Evolutionary conservation across 1,284 basidiomycete species (phyloP).

Genomic region (Fomes fomentarius): DNA sequence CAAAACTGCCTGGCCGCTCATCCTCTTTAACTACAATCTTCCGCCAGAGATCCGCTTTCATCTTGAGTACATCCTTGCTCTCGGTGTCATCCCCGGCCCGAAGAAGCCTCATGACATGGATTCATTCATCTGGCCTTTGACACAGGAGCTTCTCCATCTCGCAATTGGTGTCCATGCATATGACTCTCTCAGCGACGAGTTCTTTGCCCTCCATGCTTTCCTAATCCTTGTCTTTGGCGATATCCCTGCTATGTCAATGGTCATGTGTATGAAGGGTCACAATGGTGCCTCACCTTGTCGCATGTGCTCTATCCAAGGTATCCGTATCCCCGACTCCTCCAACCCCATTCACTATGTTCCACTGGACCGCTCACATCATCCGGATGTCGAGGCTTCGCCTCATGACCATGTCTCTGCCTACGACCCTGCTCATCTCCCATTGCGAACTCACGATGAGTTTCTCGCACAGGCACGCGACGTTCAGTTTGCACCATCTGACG

Average conservation of each 20-base stretch:
- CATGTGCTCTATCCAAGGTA: slow-evolving; percentile 43
- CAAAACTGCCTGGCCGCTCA: slow-evolving; percentile 44
- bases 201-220: slow-evolving; percentile 42
- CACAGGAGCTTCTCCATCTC: slow-evolving; percentile 41
- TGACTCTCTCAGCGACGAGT: slow-evolving; percentile 27
- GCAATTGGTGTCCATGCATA: slow-evolving; percentile 39
- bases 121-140: slow-evolving; percentile 43
- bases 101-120: slow-evolving; percentile 44
- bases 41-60: slow-evolving; percentile 38
- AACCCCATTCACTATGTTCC: slow-evolving; percentile 41
- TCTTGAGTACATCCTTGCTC: slow-evolving; percentile 34
- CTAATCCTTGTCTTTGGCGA: slow-evolving; percentile 47
- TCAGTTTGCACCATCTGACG: slow-evolving; percentile 28
- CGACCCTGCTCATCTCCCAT: slow-evolving; percentile 40
- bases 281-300: slow-evolving; percentile 46
- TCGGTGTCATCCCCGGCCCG: slow-evolving; percentile 49
- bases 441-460: slow-evolving; percentile 39
- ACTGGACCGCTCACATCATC: slow-evolving; percentile 20
- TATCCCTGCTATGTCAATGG: slow-evolving; percentile 47
- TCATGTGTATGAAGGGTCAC: slow-evolving; percentile 51
- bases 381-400: not conserved
- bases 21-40: slow-evolving; percentile 45
- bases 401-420: slow-evolving; percentile 26
- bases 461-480: slow-evolving; percentile 38
- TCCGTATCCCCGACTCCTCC: slow-evolving; percentile 29